Conservation (phyloP, 805 yeast genomes). For the Barnettozyma sp. region DNA sequence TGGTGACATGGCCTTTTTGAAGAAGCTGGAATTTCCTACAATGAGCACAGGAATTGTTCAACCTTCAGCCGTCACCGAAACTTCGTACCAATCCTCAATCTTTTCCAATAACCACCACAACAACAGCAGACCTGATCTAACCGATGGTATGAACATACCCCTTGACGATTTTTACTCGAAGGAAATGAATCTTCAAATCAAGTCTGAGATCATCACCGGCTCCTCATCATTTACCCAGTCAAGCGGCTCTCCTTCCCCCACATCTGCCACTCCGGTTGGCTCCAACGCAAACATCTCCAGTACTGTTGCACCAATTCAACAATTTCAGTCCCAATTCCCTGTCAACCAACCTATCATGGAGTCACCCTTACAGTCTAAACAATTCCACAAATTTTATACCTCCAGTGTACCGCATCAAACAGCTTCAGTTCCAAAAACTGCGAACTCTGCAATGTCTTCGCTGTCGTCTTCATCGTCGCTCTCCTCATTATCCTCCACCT, state of each 20-base stretch:
- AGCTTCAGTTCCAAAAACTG: slow-evolving; percentile 1
- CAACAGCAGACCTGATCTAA: slow-evolving; percentile 3
- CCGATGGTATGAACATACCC: neutral
- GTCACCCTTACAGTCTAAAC: slow-evolving; percentile 7
- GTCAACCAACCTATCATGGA: neutral
- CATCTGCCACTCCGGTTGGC: slow-evolving; percentile 1
- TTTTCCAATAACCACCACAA: slow-evolving; percentile 14
- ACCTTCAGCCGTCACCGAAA: slow-evolving; percentile 7
- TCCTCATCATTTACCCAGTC: slow-evolving; percentile 1
- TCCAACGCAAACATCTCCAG: too few species aligned
- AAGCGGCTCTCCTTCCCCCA: neutral
- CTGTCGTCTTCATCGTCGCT: too few species aligned
- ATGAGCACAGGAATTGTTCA: slow-evolving; percentile 3
- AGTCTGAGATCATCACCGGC: slow-evolving; percentile 11
- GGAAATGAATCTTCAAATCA: slow-evolving; percentile 17
- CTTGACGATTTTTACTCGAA: slow-evolving; percentile 19
- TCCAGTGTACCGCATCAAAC: slow-evolving; percentile 4
- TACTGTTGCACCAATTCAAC: slow-evolving; percentile 1
- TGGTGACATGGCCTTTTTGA: slow-evolving; percentile 12
- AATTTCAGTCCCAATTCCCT: slow-evolving; percentile 8
- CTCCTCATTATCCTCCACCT: neutral
- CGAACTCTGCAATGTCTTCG: slow-evolving; percentile 2
- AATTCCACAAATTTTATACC: slow-evolving; percentile 21
- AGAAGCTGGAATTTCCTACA: slow-evolving; percentile 11
- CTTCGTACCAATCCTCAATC: slow-evolving; percentile 16